Evolutionary conservation across 2,329 filamentous ascomycete genomes (phyloP), one percentile per base, ranked within the genome.

Genomic region (Talaromyces amestolkiae): DNA sequence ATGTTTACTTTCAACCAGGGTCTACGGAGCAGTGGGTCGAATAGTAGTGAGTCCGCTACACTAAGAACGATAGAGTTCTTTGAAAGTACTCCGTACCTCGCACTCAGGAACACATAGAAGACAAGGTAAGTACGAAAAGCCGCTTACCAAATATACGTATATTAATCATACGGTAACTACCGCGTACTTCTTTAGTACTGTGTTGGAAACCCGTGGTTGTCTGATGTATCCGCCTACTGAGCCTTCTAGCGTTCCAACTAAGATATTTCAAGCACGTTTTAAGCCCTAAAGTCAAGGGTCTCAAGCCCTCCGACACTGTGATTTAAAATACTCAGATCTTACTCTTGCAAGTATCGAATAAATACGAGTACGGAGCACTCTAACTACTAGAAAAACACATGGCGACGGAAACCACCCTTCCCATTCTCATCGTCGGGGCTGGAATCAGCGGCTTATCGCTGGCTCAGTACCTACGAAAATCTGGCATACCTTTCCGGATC

Each of bases 391-490:
- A 37, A 15, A 33, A 43, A 24, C 37, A 31, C 37, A 63, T 63
- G 51, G 49, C 35, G 51, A 24, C 45, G 3, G 49, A 56, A 45
- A 56, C 11, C 3, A 72, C 72, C 58, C 70, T 82, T 35, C 72
- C 74, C 64, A 71, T 82, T 43, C 66, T 82, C 53, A 81, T 82
- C 65, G 70, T 80, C 47, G 79, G 79, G 4, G 80, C 76, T 19
- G 80, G 79, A 45, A 74, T 82, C 49, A 77, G 76, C 56, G 80
- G 81, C 15, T 73, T 82, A 10, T 75, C 76, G 8, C 71, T 82
- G 15, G 80, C 78, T 10, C 80, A 82, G 66, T 70, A 74, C 49
- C 73, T 82, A 10, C 73, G 74, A 15, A 59, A 75, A 72, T 37
- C 68, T 71, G 17, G 69, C 17, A 67, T 81, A 2, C 69, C 73